These are phyloP conservation scores for Tuber borchii DNA, from an alignment of 495 filamentous ascomycete genomes.

Conservation along the genomic window DNA sequence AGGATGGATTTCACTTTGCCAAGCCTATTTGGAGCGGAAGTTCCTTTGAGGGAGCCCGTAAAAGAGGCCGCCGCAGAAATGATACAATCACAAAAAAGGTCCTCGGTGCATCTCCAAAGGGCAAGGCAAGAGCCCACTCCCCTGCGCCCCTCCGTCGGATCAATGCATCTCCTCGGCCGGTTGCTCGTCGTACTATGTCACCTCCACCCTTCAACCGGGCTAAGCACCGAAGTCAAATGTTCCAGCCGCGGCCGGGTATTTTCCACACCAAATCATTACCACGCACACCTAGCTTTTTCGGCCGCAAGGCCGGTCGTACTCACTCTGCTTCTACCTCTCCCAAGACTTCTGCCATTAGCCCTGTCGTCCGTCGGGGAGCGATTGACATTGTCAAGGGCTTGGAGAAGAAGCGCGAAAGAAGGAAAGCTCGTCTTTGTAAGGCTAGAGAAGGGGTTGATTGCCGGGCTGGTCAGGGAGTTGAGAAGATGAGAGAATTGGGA, in stretches of 20 bases:
- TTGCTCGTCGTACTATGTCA: conserved; percentile 41
- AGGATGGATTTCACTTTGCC: conserved; percentile 55
- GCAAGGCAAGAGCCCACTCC: conserved; percentile 61
- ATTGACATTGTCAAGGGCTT: conserved; percentile 96
- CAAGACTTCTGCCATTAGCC: conserved; percentile 23
- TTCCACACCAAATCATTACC: conserved; percentile 71
- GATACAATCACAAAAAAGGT: conserved; percentile 24
- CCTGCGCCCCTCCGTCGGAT: conserved; percentile 51
- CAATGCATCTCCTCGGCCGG: conserved; percentile 52
- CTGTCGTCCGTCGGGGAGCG: conserved; percentile 55
- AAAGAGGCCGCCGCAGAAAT: conserved; percentile 44
- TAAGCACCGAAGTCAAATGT: conserved; percentile 34
- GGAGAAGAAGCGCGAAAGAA: conserved; percentile 84
- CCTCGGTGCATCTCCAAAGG: conserved; percentile 51
- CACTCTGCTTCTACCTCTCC: conserved; percentile 29
- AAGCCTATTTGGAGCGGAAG: conserved; percentile 48
- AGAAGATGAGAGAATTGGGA: conserved; percentile 91
- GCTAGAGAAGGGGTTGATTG: conserved; percentile 58
- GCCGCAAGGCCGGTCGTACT: conserved; percentile 40
- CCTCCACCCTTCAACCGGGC: conserved; percentile 27
- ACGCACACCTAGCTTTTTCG: conserved; percentile 63
- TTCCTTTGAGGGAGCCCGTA: conserved; percentile 40
- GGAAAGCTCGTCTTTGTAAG: conserved; percentile 49
- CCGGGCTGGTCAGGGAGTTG: conserved; percentile 74
- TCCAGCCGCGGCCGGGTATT: conserved; percentile 34